These are phyloP conservation scores for Vitis amurensis DNA, from an alignment of 164 flowering plant species.

Conservation along the genomic window DNA sequence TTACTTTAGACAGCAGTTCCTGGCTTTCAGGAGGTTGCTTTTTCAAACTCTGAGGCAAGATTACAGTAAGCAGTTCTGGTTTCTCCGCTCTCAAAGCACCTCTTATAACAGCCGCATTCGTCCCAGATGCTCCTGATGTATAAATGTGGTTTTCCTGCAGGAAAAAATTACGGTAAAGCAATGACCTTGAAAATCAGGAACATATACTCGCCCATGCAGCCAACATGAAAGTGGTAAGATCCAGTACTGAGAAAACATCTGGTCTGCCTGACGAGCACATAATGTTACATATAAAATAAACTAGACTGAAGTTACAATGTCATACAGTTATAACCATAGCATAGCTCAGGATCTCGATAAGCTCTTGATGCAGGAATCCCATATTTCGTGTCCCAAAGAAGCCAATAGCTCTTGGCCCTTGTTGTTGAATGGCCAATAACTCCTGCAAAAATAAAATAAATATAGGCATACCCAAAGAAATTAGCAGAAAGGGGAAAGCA, in stretches of 20 bases:
- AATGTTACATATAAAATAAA: background rate
- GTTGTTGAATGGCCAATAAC: constrained; percentile 92
- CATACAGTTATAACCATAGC: constrained; percentile 97
- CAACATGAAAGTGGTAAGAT: too few relatives aligned
- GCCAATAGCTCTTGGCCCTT: constrained; percentile 95
- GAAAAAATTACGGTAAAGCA: background rate
- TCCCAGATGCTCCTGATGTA: constrained; percentile 99
- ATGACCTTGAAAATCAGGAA: background rate
- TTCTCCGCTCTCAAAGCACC: constrained; percentile 91
- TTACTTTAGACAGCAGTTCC: constrained; percentile 87
- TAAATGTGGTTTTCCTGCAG: constrained; percentile 94
- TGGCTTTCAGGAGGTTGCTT: constrained; percentile 98
- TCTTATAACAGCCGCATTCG: constrained; percentile 98
- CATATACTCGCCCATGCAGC: too few relatives aligned
- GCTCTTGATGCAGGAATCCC: constrained; percentile 98
- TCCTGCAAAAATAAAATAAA: constrained; percentile 48
- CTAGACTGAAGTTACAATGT: constrained; percentile 8
- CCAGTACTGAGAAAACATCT: too few relatives aligned
- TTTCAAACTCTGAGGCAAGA: constrained; percentile 91
- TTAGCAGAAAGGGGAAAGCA: too few relatives aligned
- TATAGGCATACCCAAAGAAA: too few relatives aligned
- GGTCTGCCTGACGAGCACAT: too few relatives aligned
- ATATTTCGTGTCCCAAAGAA: constrained; percentile 97
- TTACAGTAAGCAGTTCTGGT: constrained; percentile 92
- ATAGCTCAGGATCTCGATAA: constrained; percentile 96